Percentiles rank a stretch among this genome's conserved stretches.
These are phyloP conservation scores for Kwoniella heveanensis DNA, from an alignment of 768 basidiomycete species.

Conservation along the genomic window DNA sequence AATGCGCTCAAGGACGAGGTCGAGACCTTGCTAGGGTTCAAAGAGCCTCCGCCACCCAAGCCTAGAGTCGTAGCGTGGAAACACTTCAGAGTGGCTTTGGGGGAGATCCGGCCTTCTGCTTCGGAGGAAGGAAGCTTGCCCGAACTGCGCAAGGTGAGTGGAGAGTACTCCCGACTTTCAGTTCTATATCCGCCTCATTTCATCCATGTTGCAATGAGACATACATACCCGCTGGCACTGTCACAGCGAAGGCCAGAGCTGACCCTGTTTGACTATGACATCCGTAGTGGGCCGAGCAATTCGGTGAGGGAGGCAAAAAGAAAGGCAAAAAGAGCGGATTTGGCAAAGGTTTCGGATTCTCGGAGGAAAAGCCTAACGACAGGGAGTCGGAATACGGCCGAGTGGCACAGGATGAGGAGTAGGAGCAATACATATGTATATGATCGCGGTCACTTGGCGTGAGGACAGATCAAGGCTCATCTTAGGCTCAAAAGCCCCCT, in stretches of 20 bases:
- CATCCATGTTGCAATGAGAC: too few species aligned
- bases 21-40: background rate
- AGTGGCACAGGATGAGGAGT: conserved; percentile 34
- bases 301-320: conserved; percentile 80
- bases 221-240: too few species aligned
- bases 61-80: conserved; percentile 43
- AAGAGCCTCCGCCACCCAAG: background rate
- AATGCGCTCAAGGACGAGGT: background rate
- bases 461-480: background rate
- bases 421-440: background rate
- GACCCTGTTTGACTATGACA: too few species aligned
- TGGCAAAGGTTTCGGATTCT: conserved; percentile 82
- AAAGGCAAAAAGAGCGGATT: conserved; percentile 76
- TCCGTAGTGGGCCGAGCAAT: conserved; percentile 95
- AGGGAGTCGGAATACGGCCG: conserved; percentile 40
- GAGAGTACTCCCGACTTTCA: too few species aligned
- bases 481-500: background rate
- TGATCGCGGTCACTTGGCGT: too few species aligned
- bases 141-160: conserved; percentile 59
- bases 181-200: too few species aligned
- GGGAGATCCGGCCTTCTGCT: conserved; percentile 85
- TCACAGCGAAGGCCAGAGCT: background rate
- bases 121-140: conserved; percentile 63
- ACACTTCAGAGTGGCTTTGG: conserved; percentile 81
- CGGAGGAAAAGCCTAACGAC: conserved; percentile 31